phyloP scores from a whole-genome alignment of 257 asterid genomes.

The Phtheirospermum japonicum region DNA sequence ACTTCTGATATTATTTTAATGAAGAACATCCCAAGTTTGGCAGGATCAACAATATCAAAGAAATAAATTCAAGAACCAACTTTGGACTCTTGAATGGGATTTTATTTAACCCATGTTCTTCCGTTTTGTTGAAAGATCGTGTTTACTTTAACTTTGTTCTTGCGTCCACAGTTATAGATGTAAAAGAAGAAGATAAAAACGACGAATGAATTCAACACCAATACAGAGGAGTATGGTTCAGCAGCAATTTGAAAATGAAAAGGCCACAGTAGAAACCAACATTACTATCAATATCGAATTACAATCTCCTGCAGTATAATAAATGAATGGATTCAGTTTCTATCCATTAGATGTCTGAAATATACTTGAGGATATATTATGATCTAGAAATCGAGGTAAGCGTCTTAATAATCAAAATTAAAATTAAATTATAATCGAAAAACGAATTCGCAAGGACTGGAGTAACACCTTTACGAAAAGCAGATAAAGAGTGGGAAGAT shows the following conservation, averaged over 20 bases:
- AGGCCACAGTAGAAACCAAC: conserved; percentile 17
- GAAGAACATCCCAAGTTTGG: conserved; percentile 11
- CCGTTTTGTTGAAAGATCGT: not conserved
- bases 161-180: not conserved
- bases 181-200: conserved; percentile 4
- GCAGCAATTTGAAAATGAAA: conserved; percentile 10
- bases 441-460: conserved; percentile 18
- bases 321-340: conserved; percentile 8
- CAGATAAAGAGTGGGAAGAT: conserved; percentile 23
- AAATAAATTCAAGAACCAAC: conserved; percentile 13
- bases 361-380: conserved; percentile 16
- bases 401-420: conserved; percentile 7
- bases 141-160: not conserved
- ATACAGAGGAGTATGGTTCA: conserved; percentile 4
- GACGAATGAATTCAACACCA: conserved; percentile 13
- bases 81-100: not conserved
- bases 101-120: not conserved
- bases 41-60: not conserved
- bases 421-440: not conserved
- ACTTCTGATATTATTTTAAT: conserved; percentile 1
- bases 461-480: conserved; percentile 11
- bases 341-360: conserved; percentile 13
- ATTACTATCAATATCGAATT: conserved; percentile 17
- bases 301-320: not conserved
- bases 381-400: conserved; percentile 3